phyloP scores from a whole-genome alignment of 1,284 basidiomycete species.

The Ganoderma lingzhi region DNA sequence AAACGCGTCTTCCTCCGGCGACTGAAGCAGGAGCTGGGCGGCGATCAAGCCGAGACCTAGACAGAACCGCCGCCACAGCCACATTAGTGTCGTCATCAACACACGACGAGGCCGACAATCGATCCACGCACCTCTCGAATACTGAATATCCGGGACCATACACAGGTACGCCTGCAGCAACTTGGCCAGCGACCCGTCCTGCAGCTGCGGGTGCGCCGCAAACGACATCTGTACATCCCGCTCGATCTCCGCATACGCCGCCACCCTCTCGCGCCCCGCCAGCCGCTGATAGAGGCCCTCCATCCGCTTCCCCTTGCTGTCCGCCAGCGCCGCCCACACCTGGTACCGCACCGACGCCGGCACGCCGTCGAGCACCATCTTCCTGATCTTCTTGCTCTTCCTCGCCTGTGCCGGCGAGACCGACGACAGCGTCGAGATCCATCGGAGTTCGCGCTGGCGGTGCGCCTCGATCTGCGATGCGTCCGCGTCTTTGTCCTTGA shows the following conservation, averaged over 20 bases:
- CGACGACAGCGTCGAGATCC: slow-evolving; percentile 74
- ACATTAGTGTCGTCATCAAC: slow-evolving; percentile 24
- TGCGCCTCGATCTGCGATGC: slow-evolving; percentile 61
- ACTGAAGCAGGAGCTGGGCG: slow-evolving; percentile 82
- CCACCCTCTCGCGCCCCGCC: slow-evolving; percentile 62
- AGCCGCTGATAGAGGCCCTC: slow-evolving; percentile 78
- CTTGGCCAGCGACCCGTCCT: slow-evolving; percentile 62
- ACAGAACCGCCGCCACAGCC: slow-evolving; percentile 10
- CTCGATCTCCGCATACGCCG: slow-evolving; percentile 65
- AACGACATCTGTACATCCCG: slow-evolving; percentile 64
- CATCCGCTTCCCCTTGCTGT: slow-evolving; percentile 74
- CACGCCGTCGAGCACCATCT: slow-evolving; percentile 82
- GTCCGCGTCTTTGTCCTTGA: slow-evolving; percentile 5
- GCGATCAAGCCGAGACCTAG: slow-evolving; percentile 80
- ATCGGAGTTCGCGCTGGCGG: slow-evolving; percentile 76
- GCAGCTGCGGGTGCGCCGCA: slow-evolving; percentile 60
- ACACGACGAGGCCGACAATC: neutral
- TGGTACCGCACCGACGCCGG: slow-evolving; percentile 86
- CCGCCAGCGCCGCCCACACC: slow-evolving; percentile 86
- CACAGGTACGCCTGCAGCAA: slow-evolving; percentile 77
- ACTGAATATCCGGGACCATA: slow-evolving; percentile 85
- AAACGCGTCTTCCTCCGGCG: slow-evolving; percentile 92
- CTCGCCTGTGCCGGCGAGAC: slow-evolving; percentile 70
- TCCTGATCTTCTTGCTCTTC: slow-evolving; percentile 87
- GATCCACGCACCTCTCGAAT: slow-evolving; percentile 55